Conservation (phyloP, 805 yeast species). For the Teunomyces cretensis region DNA sequence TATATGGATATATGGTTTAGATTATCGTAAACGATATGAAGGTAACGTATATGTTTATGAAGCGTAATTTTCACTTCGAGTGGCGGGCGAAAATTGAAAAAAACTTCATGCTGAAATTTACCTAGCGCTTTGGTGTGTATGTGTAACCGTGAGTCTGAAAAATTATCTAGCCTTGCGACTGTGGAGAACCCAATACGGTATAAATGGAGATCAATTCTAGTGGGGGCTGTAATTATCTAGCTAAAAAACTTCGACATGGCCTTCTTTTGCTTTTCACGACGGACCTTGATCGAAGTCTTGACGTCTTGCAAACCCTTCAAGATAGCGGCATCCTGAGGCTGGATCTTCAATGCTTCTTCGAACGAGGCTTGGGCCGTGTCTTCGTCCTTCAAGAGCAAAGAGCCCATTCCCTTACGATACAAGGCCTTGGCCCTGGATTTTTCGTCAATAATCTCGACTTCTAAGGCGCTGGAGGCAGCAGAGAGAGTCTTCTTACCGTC, state of each 20-base stretch:
- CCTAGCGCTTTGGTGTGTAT: neutral
- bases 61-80: constrained; percentile 3
- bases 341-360: constrained; percentile 58
- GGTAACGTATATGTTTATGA: neutral
- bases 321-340: constrained; percentile 75
- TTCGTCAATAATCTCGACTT: constrained; percentile 56
- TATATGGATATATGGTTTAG: constrained; percentile 4
- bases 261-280: constrained; percentile 67
- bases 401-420: constrained; percentile 82
- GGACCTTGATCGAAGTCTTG: constrained; percentile 48
- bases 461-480: constrained; percentile 67
- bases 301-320: constrained; percentile 62
- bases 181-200: neutral
- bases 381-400: constrained; percentile 59
- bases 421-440: constrained; percentile 80
- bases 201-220: neutral
- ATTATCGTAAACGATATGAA: constrained; percentile 4
- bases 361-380: constrained; percentile 69
- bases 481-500: constrained; percentile 53
- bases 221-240: neutral
- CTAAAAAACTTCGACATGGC: constrained; percentile 70
- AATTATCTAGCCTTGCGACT: neutral
- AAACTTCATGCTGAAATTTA: constrained; percentile 3
- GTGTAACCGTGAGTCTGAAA: neutral
- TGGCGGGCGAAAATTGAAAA: constrained; percentile 4